Evolutionary conservation across 75 land plant species (phyloP).

Genomic region (Pinus taeda): DNA sequence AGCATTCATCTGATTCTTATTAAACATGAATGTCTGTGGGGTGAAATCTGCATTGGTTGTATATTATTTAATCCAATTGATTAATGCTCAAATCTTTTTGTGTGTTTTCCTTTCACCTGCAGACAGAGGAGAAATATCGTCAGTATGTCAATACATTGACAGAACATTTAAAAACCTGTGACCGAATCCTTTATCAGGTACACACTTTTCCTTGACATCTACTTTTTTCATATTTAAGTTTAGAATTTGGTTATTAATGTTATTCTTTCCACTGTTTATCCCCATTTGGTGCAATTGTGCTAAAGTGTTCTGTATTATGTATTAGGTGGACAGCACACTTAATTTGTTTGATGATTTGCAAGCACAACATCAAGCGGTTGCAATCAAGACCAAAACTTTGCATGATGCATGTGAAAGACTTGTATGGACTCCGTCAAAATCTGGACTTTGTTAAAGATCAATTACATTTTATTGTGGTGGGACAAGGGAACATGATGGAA

Average conservation of each 20-base stretch:
- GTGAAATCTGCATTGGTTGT: not conserved
- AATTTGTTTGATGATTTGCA: conserved; percentile 85
- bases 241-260: not conserved
- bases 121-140: conserved; percentile 97
- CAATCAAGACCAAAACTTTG: conserved; percentile 93
- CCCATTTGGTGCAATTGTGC: not conserved
- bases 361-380: conserved; percentile 94
- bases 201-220: not conserved
- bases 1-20: not conserved
- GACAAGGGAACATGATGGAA: not conserved
- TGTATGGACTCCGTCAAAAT: conserved; percentile 26
- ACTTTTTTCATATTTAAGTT: not conserved
- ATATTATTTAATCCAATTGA: not conserved
- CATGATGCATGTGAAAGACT: conserved; percentile 99
- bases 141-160: conserved; percentile 85
- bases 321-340: conserved; percentile 87
- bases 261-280: not conserved
- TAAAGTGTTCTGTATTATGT: not conserved
- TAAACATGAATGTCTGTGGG: not conserved
- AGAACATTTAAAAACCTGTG: conserved; percentile 79
- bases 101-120: not conserved
- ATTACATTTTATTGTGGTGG: conserved; percentile 8
- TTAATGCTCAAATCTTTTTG: not conserved
- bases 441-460: not conserved
- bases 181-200: conserved; percentile 74